Evolutionary conservation across 2,329 filamentous ascomycete species (phyloP).

Genomic region (Dissoconium aciculare): DNA sequence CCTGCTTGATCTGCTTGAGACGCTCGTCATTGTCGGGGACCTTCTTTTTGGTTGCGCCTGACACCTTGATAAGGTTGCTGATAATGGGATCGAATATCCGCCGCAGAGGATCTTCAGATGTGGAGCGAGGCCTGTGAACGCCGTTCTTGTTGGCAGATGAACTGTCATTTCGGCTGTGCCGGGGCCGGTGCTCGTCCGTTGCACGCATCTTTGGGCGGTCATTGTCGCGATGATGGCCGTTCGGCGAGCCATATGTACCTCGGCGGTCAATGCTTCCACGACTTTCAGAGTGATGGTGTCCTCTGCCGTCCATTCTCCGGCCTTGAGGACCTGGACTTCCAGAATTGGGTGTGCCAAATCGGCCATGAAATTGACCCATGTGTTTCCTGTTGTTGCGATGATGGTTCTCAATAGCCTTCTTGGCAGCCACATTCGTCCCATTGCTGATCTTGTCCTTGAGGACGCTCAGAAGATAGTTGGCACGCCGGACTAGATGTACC

Average conservation of each 20-base stretch:
- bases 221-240: slow-evolving; percentile 24
- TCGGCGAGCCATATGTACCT: slow-evolving; percentile 29
- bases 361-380: slow-evolving; percentile 39
- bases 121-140: slow-evolving; percentile 22
- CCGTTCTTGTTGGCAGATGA: slow-evolving; percentile 21
- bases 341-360: slow-evolving; percentile 43
- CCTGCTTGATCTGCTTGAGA: slow-evolving; percentile 45
- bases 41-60: slow-evolving; percentile 46
- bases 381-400: slow-evolving; percentile 87
- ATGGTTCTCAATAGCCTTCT: slow-evolving; percentile 75
- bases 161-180: slow-evolving; percentile 26
- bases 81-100: slow-evolving; percentile 43
- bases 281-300: slow-evolving; percentile 19
- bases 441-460: slow-evolving; percentile 63
- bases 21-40: slow-evolving; percentile 48
- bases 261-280: slow-evolving; percentile 27
- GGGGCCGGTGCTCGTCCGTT: slow-evolving; percentile 34
- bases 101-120: slow-evolving; percentile 38
- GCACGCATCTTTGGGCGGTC: slow-evolving; percentile 40
- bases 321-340: slow-evolving; percentile 52
- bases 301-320: slow-evolving; percentile 24
- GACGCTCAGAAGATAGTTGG: slow-evolving; percentile 91
- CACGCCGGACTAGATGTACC: slow-evolving; percentile 85
- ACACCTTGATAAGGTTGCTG: slow-evolving; percentile 44
- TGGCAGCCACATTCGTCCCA: slow-evolving; percentile 54